Evolutionary conservation across 805 yeast genomes (phyloP), one percentile per base, ranked within the genome.

Genomic region (Candida coleopterorum): DNA sequence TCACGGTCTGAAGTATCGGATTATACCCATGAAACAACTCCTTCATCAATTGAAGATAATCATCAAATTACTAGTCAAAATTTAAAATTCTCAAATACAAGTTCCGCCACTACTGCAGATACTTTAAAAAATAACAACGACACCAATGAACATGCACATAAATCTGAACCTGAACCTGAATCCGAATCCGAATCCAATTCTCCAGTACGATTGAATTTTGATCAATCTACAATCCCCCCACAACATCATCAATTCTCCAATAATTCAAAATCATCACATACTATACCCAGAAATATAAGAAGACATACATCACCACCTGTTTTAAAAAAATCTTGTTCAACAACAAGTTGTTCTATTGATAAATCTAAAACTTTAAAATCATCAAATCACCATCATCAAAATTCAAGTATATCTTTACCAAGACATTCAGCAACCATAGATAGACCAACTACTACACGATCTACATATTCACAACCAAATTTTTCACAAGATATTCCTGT

Each of bases 21-120:
- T 25, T 26, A 39, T 3, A 44, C 58, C n/a, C 47, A 54, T 25
- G 60, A 55, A 27, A 55, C 62, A 4, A 38, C 51, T 11, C 59
- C 60, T 9, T 46, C 53, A 21, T 50, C 56, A 6, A 27, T 34
- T 27, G 40, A 32, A 10, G 27, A 34, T 6, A 25, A 18, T 10
- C 14, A 34, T 17, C 32, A 34, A 29, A 7, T 6, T n/a, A n/a
- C n/a, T n/a, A 18, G 11, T 12, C 31, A 7, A 9, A 8, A 6
- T 12, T 18, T 16, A n/a, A 25, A 12, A 12, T 6, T 6, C 4
- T 12, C 28, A 25, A 25, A 15, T 14, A 12, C 5, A 6, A 28
- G 4, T 8, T 7, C 20, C 4, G 3, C 18, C 9, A 18, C 10
- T 12, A 18, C 15, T 6, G 25, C 17, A n/a, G n/a, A n/a, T n/a